phyloP scores from a whole-genome alignment of 306 rosid genomes.

The Echinosophora koreensis region DNA sequence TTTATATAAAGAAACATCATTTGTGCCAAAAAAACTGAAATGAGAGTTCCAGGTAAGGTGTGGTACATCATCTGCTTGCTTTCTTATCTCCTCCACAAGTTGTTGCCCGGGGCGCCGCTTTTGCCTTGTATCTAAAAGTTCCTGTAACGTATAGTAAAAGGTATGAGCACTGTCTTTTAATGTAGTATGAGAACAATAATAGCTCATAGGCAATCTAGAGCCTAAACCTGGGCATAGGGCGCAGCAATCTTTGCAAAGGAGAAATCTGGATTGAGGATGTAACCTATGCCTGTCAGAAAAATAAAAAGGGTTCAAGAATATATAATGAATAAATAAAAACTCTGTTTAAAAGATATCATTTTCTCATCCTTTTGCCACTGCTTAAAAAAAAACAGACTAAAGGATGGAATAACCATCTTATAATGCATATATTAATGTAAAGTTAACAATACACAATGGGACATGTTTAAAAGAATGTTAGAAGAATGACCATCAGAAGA shows the following conservation, averaged over 20 bases:
- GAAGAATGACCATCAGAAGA: background rate
- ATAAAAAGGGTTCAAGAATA: constrained; percentile 2
- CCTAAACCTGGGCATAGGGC: constrained; percentile 90
- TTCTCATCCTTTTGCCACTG: constrained; percentile 14
- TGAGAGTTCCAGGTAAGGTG: constrained; percentile 32
- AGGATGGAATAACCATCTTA: background rate
- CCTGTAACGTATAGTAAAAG: constrained; percentile 57
- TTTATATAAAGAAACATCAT: constrained; percentile 8
- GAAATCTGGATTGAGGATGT: constrained; percentile 79
- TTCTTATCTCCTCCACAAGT: constrained; percentile 80
- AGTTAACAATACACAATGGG: background rate
- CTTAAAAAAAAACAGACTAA: too few species aligned
- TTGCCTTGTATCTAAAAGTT: constrained; percentile 84
- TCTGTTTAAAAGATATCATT: background rate
- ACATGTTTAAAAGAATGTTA: background rate
- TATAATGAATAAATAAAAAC: constrained; percentile 3
- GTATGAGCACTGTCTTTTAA: constrained; percentile 31
- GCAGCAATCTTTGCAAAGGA: constrained; percentile 95
- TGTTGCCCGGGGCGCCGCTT: constrained; percentile 66
- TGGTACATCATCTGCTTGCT: constrained; percentile 86
- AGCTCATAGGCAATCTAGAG: constrained; percentile 32
- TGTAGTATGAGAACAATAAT: background rate
- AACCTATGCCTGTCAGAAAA: constrained; percentile 75
- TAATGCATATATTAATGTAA: background rate
- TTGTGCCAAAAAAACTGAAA: constrained; percentile 32